Evolutionary conservation across 495 filamentous ascomycete species (phyloP), one percentile per base, ranked within the genome.

Genomic region (Penicillium coprophilum): DNA sequence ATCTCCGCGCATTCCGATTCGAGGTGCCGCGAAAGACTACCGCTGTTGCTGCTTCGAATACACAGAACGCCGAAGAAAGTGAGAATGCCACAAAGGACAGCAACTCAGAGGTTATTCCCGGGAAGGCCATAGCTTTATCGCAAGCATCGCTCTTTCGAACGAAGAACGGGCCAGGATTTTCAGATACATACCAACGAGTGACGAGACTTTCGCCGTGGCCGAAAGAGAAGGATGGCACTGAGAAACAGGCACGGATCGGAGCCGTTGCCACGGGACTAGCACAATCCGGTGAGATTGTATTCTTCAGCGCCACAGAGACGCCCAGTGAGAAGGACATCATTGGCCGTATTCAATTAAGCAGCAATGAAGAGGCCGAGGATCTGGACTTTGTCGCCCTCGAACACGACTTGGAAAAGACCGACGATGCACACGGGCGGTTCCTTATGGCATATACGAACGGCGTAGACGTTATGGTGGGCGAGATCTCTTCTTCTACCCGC

Each of bases 401-500:
- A 24, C 6, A 57, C 23, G 65, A 66, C 24, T 31, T 57, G 2
- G 62, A 65, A 5, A 44, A 57, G 36, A 57, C 45, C 12, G 48
- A 40, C 50, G 62, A 70, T 47, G 62, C 66, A 4, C 55, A 67
- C 13, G 81, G 81, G 21, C 80, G 79, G 36, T 92, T 88, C 68
- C 77, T 85, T 30, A 75, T 91, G 47, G 87, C 86, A 5, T 97
- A 94, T 71, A 95, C 89, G 63, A 88, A 89, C 51, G 86, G 87
- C 49, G 76, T 86, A 64, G 85, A 94, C 56, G 80, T 98, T 38
- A 89, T 73, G 56, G 65, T 73, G 27, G 62, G 73, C 44, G 63
- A 72, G 24, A 61, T 79, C 39, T 73, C 68, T 2, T 64, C 71
- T 2, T 61, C 69, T 1, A 73, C 60, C 10, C 67, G 65, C 55